Base-by-base conservation (phyloP, 106 monocot species). In the Amphibolis antarctica region DNA sequence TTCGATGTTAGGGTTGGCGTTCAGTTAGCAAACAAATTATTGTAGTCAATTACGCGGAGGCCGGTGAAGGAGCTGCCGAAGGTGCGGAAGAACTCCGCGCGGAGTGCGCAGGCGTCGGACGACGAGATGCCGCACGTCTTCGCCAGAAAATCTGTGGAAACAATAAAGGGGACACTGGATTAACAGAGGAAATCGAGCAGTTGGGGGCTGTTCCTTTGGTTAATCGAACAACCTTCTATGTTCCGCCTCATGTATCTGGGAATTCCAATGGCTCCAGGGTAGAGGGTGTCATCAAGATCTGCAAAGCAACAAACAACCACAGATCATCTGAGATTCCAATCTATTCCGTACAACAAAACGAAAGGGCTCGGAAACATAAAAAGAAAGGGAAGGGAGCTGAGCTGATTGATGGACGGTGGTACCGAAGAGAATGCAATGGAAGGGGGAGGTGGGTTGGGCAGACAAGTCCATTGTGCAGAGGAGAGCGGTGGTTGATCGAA, bases 241-340 rank as follows among this genome's bases (percentile, higher is more conserved):
- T 93, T 93, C 50, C 46, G 51, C 55, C 55, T 58, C 76, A 74
- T 76, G 69, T 60, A 77, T 11, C 69, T 71, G 23, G 69, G 70
- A 47, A 93, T 85, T 53, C 93, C 93, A 42, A 68, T 23, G 50
- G 42, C 44, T 29, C 68, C 71, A 0, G 88, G 71, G 66, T 93
- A 93, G 65, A 93, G 55, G 13, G 93, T 88, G 75, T 93, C 93
- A 43, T 93, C 93, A 20, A 93, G 78, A 63, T 93, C 88, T 93
- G 74, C 52, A 52, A 21, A 51, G 20, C 52, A 28, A 53, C 31
- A 24, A 44, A 62, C 21, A 10, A 19, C n/a, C n/a, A n/a, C n/a
- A n/a, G n/a, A n/a, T n/a, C n/a, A n/a, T n/a, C 44, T 44, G 30
- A 13, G 36, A 28, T 10, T 17, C 18, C 9, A 44, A 25, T 9